Percentiles rank a stretch among this genome's conserved stretches.
Evolutionary conservation across 73 alveolate species (phyloP).

Genomic region (Paraurostyla sp.): DNA sequence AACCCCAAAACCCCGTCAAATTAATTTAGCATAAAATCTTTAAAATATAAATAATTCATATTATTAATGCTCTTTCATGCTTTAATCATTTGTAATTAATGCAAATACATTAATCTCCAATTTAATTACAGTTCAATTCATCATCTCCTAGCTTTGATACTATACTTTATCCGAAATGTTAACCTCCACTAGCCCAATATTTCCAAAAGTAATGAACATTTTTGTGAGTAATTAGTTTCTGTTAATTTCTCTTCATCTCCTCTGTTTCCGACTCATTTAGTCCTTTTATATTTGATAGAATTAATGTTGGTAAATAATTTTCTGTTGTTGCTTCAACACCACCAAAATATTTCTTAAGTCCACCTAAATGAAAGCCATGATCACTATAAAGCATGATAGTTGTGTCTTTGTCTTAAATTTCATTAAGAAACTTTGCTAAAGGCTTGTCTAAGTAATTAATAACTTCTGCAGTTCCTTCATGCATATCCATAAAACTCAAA

Average conservation of each 20-base stretch:
- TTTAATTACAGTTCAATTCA: too few species aligned
- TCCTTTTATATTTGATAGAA: too few species aligned
- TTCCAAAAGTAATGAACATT: not conserved
- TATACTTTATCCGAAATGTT: too few species aligned
- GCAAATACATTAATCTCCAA: too few species aligned
- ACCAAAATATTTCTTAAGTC: not conserved
- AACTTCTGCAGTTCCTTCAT: conserved; percentile 91
- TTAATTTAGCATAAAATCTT: too few species aligned
- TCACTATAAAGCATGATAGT: conserved; percentile 80
- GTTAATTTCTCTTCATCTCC: not conserved
- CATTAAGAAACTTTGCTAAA: conserved; percentile 77
- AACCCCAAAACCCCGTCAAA: too few species aligned
- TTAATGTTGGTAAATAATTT: not conserved
- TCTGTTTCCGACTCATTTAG: not conserved
- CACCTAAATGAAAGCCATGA: conserved; percentile 76
- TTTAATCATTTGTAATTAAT: too few species aligned
- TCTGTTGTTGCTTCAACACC: not conserved
- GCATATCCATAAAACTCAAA: conserved; percentile 81
- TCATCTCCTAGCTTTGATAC: too few species aligned
- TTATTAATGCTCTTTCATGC: too few species aligned
- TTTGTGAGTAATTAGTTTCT: not conserved
- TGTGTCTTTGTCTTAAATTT: conserved; percentile 66
- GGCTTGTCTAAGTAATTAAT: conserved; percentile 82
- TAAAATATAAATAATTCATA: too few species aligned
- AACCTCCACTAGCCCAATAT: not conserved